A percentile compares a stretch with the other conserved stretches of the same genome.
phyloP scores from a whole-genome alignment of 2,329 filamentous ascomycete genomes.

The Nemania serpens region DNA sequence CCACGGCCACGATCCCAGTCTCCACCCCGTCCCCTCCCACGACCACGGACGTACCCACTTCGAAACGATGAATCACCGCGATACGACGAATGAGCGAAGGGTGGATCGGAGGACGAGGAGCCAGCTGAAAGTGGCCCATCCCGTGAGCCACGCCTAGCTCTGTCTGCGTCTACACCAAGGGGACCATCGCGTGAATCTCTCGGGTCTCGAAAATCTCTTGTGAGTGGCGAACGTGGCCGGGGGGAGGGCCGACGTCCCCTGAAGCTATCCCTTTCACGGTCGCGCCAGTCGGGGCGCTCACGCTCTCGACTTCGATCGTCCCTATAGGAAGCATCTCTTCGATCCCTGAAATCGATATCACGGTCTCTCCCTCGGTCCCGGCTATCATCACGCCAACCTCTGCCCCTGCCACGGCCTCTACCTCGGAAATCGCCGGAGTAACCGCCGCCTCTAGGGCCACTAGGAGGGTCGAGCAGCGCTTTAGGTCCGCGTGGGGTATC shows the following conservation, averaged over 20 bases:
- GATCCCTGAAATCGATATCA: slow-evolving; percentile 63
- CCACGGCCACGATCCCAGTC: slow-evolving; percentile 57
- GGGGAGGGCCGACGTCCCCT: slow-evolving; percentile 66
- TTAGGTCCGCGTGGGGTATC: slow-evolving; percentile 84
- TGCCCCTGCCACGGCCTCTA: slow-evolving; percentile 60
- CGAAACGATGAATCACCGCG: slow-evolving; percentile 57
- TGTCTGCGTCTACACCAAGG: slow-evolving; percentile 67
- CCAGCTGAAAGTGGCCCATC: slow-evolving; percentile 75
- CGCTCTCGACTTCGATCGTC: slow-evolving; percentile 65
- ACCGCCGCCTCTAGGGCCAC: slow-evolving; percentile 68
- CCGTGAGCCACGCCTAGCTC: slow-evolving; percentile 69
- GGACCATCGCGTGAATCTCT: slow-evolving; percentile 56
- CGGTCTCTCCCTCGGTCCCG: slow-evolving; percentile 64
- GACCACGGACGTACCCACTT: slow-evolving; percentile 60
- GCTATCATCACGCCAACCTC: slow-evolving; percentile 66
- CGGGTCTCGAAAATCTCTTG: slow-evolving; percentile 67
- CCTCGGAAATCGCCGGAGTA: slow-evolving; percentile 69
- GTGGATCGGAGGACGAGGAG: slow-evolving; percentile 71
- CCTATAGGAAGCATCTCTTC: slow-evolving; percentile 56
- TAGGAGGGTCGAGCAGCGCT: slow-evolving; percentile 72
- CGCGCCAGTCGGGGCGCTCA: slow-evolving; percentile 54
- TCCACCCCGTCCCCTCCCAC: slow-evolving; percentile 54
- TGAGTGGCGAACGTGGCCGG: slow-evolving; percentile 64
- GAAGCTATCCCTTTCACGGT: slow-evolving; percentile 59
- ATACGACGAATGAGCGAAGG: slow-evolving; percentile 59